These are phyloP conservation scores for Penicillium coffeae DNA, from an alignment of 495 filamentous ascomycete genomes.

Conservation along the genomic window DNA sequence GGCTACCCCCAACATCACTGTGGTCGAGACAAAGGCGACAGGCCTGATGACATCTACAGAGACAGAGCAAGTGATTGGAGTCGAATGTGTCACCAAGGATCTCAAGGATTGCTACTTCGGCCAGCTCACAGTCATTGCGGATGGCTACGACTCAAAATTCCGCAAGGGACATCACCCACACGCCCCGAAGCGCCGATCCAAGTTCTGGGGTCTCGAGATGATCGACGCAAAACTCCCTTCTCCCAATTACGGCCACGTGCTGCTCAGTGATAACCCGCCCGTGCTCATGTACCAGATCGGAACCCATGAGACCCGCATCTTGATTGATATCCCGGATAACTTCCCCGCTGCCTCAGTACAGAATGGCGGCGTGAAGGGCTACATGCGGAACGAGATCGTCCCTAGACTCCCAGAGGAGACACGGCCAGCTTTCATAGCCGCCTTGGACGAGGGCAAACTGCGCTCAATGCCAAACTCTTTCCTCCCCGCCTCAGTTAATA, in stretches of 20 bases:
- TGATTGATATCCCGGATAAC: slow-evolving; percentile 86
- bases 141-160: slow-evolving; percentile 93
- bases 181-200: slow-evolving; percentile 65
- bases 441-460: slow-evolving; percentile 68
- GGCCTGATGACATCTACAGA: slow-evolving; percentile 56
- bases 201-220: slow-evolving; percentile 90
- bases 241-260: slow-evolving; percentile 76
- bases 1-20: slow-evolving; percentile 63
- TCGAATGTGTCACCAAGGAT: slow-evolving; percentile 59
- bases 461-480: slow-evolving; percentile 91
- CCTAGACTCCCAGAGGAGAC: slow-evolving; percentile 71
- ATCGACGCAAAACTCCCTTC: slow-evolving; percentile 76
- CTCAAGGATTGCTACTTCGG: slow-evolving; percentile 77
- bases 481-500: slow-evolving; percentile 71
- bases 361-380: slow-evolving; percentile 76
- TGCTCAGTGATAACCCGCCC: slow-evolving; percentile 71
- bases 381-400: slow-evolving; percentile 72
- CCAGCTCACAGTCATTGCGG: slow-evolving; percentile 79
- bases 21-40: slow-evolving; percentile 69
- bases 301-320: slow-evolving; percentile 83
- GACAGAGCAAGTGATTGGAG: slow-evolving; percentile 66
- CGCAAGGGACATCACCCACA: slow-evolving; percentile 72
- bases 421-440: slow-evolving; percentile 68
- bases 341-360: slow-evolving; percentile 64
- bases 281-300: slow-evolving; percentile 97